Evolutionary conservation across 2,329 filamentous ascomycete species (phyloP), one percentile per base, ranked within the genome.

Genomic region (Chaetomiaceae sp.): DNA sequence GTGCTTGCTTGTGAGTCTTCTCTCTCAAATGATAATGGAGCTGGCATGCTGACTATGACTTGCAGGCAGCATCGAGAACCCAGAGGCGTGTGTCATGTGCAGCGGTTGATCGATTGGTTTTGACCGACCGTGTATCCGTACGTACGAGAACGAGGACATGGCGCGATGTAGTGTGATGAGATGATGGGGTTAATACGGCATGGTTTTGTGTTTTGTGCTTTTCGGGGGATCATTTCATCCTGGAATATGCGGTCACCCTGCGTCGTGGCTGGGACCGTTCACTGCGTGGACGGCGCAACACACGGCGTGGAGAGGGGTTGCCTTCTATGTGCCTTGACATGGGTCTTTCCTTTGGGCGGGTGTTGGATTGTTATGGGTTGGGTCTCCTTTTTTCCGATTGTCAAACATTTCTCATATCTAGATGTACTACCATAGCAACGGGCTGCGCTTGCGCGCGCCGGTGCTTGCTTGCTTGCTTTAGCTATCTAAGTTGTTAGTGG

Each of bases 71-170:
- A 97, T 99, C 71, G 91, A 97, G 69, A 96, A 97, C 77, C 90
- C 87, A 63, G 94, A 99, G 70, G 80, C 87, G 44, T 99, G 94
- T 70, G 70, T 96, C 61, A 97, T 99, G 94, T 99, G 94, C 84
- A 95, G 89, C 73, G 92, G 91, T 77, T 97, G 81, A 65, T 77
- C 97, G 81, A 65, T 19, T 43, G 19, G n/a, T 14, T 7, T 33
- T 12, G 17, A 11, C 22, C 14, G 17, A 33, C 23, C 6, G 22
- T 36, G 42, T 29, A n/a, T n/a, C n/a, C n/a, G n/a, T n/a, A 50
- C 20, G 27, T 6, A 52, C 17, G 55, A 56, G n/a, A n/a, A n/a
- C n/a, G n/a, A n/a, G n/a, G n/a, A 37, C 40, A 53, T 44, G 49
- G 47, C 20, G 47, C n/a, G 25, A 54, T 45, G 51, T 47, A 46